Conservation (phyloP, 177 flowering plant species). For the Vitis hybrid region DNA sequence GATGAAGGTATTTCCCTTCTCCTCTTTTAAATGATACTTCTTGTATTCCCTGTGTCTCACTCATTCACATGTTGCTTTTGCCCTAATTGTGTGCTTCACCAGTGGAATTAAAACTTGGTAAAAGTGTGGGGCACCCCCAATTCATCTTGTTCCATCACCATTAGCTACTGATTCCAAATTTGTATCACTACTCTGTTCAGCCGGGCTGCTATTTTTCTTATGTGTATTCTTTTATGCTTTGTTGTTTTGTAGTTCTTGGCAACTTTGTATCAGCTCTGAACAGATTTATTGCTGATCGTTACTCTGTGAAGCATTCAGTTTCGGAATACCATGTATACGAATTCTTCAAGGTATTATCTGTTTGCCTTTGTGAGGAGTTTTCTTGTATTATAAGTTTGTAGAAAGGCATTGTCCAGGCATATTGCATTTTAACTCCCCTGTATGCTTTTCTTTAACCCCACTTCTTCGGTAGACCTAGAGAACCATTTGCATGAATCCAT, state of each 20-base stretch:
- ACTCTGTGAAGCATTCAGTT: slow-evolving; percentile 60
- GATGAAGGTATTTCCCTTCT: slow-evolving; percentile 67
- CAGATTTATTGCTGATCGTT: slow-evolving; percentile 77
- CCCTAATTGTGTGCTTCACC: too few species aligned
- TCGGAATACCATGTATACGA: slow-evolving; percentile 91
- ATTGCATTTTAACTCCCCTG: too few species aligned
- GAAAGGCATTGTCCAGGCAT: too few species aligned
- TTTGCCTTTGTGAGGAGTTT: not conserved
- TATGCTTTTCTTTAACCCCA: too few species aligned
- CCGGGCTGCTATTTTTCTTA: too few species aligned
- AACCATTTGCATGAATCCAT: too few species aligned
- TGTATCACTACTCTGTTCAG: not conserved
- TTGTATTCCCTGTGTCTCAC: not conserved
- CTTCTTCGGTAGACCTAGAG: too few species aligned
- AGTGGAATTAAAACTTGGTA: too few species aligned
- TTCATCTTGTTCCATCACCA: too few species aligned
- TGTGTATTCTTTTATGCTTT: slow-evolving; percentile 4
- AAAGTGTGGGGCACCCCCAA: too few species aligned
- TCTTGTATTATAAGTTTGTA: not conserved
- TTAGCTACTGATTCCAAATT: not conserved
- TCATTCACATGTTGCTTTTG: not conserved
- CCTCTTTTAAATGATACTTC: not conserved
- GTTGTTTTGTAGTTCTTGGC: slow-evolving; percentile 66
- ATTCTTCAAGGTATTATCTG: slow-evolving; percentile 65
- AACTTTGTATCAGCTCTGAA: slow-evolving; percentile 82